phyloP scores from a whole-genome alignment of 768 basidiomycete genomes.

The Leccinum variicolor region DNA sequence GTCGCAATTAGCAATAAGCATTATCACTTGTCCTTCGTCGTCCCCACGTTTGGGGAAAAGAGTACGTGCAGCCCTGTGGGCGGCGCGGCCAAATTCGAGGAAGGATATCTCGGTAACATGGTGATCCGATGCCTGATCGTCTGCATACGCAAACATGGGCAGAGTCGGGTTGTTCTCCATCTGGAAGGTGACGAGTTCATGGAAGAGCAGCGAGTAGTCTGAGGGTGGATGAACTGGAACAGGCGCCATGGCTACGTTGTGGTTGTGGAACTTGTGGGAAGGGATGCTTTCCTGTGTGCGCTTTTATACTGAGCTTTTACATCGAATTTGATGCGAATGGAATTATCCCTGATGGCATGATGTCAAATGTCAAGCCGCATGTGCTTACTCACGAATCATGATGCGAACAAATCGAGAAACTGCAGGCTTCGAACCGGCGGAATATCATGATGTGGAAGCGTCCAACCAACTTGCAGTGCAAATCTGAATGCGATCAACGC shows the following conservation, averaged over 20 bases:
- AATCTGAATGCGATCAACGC: neutral
- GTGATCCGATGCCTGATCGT: conserved; percentile 11
- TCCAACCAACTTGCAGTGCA: no score
- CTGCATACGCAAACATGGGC: conserved; percentile 12
- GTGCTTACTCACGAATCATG: neutral
- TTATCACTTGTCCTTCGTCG: conserved; percentile 26
- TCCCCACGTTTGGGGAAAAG: conserved; percentile 13
- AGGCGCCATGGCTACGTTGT: neutral
- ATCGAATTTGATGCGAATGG: no score
- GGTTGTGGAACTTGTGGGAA: neutral
- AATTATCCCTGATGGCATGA: no score
- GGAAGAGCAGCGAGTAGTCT: conserved; percentile 14
- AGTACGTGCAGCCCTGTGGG: conserved; percentile 28
- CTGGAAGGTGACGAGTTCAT: conserved; percentile 17
- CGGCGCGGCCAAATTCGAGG: conserved; percentile 19
- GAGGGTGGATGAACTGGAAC: conserved; percentile 9
- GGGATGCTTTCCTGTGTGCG: neutral
- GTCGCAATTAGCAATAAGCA: conserved; percentile 31
- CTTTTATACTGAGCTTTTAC: neutral
- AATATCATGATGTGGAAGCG: neutral
- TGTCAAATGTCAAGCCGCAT: no score
- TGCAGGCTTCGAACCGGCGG: neutral
- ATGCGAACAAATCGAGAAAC: neutral
- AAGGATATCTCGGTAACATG: conserved; percentile 8
- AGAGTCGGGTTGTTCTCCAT: conserved; percentile 11